Evolutionary conservation across 352 stramenopile genomes (phyloP).

Genomic region (Peronosclerospora sorghi): DNA sequence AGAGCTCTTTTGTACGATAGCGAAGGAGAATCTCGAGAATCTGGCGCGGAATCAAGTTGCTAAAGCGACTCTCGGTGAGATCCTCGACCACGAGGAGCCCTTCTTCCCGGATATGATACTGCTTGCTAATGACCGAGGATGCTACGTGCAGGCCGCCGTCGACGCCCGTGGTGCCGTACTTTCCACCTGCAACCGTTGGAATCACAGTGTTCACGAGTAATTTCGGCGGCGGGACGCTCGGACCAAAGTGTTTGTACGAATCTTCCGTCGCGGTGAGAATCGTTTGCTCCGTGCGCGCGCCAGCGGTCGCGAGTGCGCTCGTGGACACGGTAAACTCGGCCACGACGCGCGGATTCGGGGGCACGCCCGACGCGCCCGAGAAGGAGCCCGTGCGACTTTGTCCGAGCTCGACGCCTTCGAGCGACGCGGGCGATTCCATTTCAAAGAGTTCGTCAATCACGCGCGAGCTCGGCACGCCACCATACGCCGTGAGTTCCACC

Average conservation of each 20-base stretch:
- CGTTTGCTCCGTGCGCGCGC: constrained; percentile 50
- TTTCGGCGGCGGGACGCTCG: constrained; percentile 45
- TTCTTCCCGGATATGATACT: constrained; percentile 81
- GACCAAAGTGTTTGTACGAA: constrained; percentile 62
- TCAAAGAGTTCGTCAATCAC: constrained; percentile 80
- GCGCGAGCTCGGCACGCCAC: constrained; percentile 25
- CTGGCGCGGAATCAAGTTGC: constrained; percentile 73
- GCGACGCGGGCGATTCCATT: constrained; percentile 50
- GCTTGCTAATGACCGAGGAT: constrained; percentile 62
- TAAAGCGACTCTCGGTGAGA: constrained; percentile 72
- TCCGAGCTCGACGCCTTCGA: constrained; percentile 21
- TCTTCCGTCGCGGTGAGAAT: constrained; percentile 50
- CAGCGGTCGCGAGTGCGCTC: constrained; percentile 44
- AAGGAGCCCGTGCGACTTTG: constrained; percentile 20
- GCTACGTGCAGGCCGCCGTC: constrained; percentile 35
- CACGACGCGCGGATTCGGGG: constrained; percentile 41
- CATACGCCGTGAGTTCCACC: constrained; percentile 29
- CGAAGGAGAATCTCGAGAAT: constrained; percentile 75
- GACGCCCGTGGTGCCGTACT: constrained; percentile 50
- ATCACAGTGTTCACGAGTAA: constrained; percentile 74
- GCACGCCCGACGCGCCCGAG: constrained; percentile 10
- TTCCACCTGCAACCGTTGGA: constrained; percentile 47
- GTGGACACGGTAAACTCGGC: constrained; percentile 71
- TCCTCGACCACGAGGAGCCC: constrained; percentile 75
- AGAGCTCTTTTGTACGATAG: constrained; percentile 58